Evolutionary conservation across 148 eudicot genomes (phyloP), one percentile per base, ranked within the genome.

Genomic region (Bassia scoparia): DNA sequence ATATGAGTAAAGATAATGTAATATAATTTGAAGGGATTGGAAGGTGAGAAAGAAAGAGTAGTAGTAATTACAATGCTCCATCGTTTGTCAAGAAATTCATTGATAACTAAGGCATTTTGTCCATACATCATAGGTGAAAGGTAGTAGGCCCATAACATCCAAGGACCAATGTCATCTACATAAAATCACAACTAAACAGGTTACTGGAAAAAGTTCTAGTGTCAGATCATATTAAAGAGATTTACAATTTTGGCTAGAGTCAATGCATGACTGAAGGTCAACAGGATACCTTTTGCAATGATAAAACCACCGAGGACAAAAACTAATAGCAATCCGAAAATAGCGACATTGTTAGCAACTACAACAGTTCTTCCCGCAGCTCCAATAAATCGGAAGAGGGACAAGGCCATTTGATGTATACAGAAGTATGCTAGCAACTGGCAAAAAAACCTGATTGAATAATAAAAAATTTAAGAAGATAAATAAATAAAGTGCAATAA

Each of bases 91-190:
- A 90, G 92, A 80, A 90, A 90, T 78, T 90, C 96, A 67, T 85
- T 90, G 44, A 90, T 83, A 37, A 82, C 92, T 35, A 90, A 71
- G 43, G 96, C 96, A 69, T 86, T 88, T 60, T 90, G 96, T 43
- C 86, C 96, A 73, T 88, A 90, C 86, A 81, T 88, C 92, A 90
- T 86, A 30, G 96, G 96, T 73, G 96, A 88, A 60, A 74, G 61
- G 62, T 90, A 90, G 74, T 88, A 90, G 53, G 77, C 96, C 96
- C 92, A 90, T 71, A 78, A 81, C 83, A 90, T 84, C 88, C 89
- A 88, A 12, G 86, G 81, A 43, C 69, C 72, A 56, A 85, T 83
- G 73, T 90, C 96, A 86, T 72, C 96, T 89, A 73, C 73, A 69
- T 21, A 49, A 33, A 78, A 27, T 64, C 68, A 34, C 29, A 48